phyloP scores from a whole-genome alignment of 208 protist genomes.

The Tritrichomonas musculus region DNA sequence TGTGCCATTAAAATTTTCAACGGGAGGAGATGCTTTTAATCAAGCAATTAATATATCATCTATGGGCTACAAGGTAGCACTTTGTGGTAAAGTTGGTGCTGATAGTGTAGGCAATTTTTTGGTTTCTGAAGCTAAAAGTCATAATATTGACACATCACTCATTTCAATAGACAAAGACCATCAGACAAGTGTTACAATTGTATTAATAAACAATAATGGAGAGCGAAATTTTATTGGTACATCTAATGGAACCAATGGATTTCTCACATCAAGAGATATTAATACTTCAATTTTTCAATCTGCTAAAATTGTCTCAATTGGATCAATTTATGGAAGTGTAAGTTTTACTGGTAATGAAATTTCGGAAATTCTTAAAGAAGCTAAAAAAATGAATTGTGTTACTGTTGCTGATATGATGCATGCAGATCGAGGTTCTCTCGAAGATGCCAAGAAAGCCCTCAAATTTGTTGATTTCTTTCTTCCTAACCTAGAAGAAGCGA shows the following conservation, averaged over 20 bases:
- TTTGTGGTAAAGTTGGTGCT: background rate
- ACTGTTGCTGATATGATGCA: background rate
- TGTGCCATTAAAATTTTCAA: background rate
- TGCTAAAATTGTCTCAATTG: background rate
- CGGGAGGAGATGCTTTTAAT: background rate
- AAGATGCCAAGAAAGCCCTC: background rate
- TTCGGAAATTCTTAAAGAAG: background rate
- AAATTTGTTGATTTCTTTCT: background rate
- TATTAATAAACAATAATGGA: background rate
- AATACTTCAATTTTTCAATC: background rate
- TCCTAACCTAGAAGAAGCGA: background rate
- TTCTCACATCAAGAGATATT: background rate
- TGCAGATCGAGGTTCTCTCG: background rate
- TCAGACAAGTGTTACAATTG: background rate
- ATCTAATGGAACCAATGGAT: background rate
- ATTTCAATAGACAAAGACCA: background rate
- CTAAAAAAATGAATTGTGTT: background rate
- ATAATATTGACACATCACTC: background rate
- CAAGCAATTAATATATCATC: background rate
- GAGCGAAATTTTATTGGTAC: background rate
- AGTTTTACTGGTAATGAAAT: background rate
- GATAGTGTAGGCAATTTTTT: background rate
- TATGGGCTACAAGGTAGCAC: background rate
- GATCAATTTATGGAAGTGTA: background rate
- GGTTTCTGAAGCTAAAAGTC: background rate